Evolutionary conservation across 2,329 filamentous ascomycete genomes (phyloP), one percentile per base, ranked within the genome.

Genomic region (Lasiodiplodia gonubiensis): DNA sequence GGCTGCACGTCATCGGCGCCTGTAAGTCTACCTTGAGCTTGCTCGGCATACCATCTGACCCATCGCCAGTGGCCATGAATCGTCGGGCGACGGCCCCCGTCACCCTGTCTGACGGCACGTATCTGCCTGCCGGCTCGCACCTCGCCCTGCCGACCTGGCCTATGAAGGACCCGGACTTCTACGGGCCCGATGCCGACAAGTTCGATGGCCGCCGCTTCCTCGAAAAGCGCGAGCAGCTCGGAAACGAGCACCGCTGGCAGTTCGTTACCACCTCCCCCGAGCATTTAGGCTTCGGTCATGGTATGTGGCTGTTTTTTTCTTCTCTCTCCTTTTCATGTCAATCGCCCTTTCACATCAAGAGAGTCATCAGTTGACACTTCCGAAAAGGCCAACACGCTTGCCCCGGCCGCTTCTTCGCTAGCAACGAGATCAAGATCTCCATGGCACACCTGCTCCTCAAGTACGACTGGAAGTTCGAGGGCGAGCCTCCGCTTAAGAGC

Each of bases 401-500:
- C 35, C 75, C 76, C 2, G 76, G 76, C 1, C 70, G 76, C 8
- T 77, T 77, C 69, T 77, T 77, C 23, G 76, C 76, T 0, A 66
- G 71, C 8, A 74, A 74, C 39, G 74, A 77, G 68, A 77, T 78
- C 48, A 78, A 78, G 68, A 74, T 78, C 70, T 71, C 76, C 14
- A 37, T 76, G 3, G 72, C 73, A 25, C 53, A 55, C 27, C 25
- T 57, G 7, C 27, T 66, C 11, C 23, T 55, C 14, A 57, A 57
- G 39, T 66, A 57, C 14, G 64, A 66, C 27, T 54, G 52, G 39
- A 57, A 35, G 64, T 57, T 57, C 14, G 64, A 57, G 27, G 37
- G 52, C 18, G 64, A 57, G 42, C 52, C 39, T 39, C 39, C 64
- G 25, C 27, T 54, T 8, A 46, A 49, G 64, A 57, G 53, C n/a